Evolutionary conservation across 208 protist genomes (phyloP), one percentile per base, ranked within the genome.

Genomic region (Leishmania turanica): DNA sequence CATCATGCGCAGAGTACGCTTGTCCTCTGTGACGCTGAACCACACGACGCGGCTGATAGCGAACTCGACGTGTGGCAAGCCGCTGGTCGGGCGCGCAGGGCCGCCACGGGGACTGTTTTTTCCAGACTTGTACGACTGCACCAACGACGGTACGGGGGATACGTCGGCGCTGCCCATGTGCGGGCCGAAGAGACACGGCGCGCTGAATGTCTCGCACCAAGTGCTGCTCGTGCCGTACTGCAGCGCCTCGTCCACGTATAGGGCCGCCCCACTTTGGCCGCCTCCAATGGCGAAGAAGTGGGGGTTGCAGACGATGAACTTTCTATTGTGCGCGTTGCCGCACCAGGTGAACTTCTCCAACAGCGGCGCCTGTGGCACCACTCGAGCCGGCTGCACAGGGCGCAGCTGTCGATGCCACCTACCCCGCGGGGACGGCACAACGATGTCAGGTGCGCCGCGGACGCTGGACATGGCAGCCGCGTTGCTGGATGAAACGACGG

Each of bases 231-330:
- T 90, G 54, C 91, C 89, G 68, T 84, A 88, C 77, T 88, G 84
- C n/a, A 95, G 76, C 42, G 83, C 76, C 42, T 77, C 84, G 70
- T 93, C 89, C 1, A 95, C 75, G 77, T 86, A 91, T 19, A 95
- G 71, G 8, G 91, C 89, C 1, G 91, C 87, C 15, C 91, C 91
- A 49, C 86, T 84, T 24, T 84, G 75, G 45, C 91, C 91, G 21
- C 86, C 91, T 0, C 91, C 91, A 19, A 95, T 83, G 7, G 88
- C 85, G 45, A 92, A 80, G 56, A 90, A 94, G 47, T 85, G 81
- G 3, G 82, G 77, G 56, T 88, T 79, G 78, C 89, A 91, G 7
- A 91, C 68, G 15, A 93, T 56, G 69, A 93, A 95, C 58, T 85
- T 69, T 21, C 66, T 82, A 54, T 95, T 90, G 3, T 73, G 42